Evolutionary conservation across 1,284 basidiomycete species (phyloP), one percentile per base, ranked within the genome.

Genomic region (Puccinia triticina): DNA sequence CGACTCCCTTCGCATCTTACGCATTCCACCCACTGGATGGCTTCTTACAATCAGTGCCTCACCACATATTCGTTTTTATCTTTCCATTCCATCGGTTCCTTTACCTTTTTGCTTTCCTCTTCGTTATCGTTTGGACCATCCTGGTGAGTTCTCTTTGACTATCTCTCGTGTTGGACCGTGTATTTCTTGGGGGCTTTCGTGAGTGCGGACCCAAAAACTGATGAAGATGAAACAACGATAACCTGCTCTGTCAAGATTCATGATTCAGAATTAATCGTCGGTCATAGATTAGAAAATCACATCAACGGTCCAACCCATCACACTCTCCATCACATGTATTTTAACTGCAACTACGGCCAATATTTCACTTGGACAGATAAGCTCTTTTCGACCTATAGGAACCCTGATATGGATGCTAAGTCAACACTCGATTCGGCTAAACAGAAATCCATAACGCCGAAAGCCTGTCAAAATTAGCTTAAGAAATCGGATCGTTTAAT

Each of bases 261-360:
- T 87, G 96, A 99, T 88, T 96, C 94, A n/a, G 97, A 99, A 89
- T 98, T 99, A 95, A 92, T 98, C 87, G 94, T 93, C 69, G 95
- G 93, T n/a, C 93, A 94, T 86, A 89, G 92, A 10, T 90, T 97
- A 1, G 96, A 98, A 88, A 92, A 90, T 86, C 88, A 95, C 87
- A 96, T 99, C 89, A 99, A 99, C 88, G 95, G 95, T 18, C 97
- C 96, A 2, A 94, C 96, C 4, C 96, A 99, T 86, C 96, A 99
- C 88, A 98, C 96, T 0, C 89, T 98, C 66, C 96, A 98, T 87
- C 96, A 98, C 86, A 88, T 98, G 55, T 95, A 96, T 89, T 98
- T 97, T 88, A 97, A 93, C 37, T 93, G 94, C 86, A 98, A 98
- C 89, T 98, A 96, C 87, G 96, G 84, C 21, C 87, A 89, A 92